Percentiles rank a stretch among this genome's conserved stretches.
Conservation (phyloP, 768 basidiomycete species). For the Ramaria rubella region DNA sequence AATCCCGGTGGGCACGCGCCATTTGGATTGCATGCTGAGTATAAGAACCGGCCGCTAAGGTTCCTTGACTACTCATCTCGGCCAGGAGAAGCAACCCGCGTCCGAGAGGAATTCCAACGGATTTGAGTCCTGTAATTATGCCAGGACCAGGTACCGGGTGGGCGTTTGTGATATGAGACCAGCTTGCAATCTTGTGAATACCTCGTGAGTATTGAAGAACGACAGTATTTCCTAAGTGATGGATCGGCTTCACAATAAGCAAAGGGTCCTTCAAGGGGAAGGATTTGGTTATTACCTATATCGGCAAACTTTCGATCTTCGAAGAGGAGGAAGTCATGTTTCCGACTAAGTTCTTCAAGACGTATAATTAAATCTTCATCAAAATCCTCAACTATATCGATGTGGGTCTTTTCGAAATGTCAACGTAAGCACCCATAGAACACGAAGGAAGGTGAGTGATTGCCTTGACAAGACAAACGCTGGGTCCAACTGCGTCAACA, state of each 20-base stretch:
- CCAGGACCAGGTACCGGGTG: slow-evolving; percentile 96
- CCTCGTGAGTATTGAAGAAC: slow-evolving; percentile 91
- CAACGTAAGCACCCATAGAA: slow-evolving; percentile 16
- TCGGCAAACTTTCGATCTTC: slow-evolving; percentile 99
- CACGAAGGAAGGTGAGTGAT: slow-evolving; percentile 13
- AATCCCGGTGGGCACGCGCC: slow-evolving; percentile 74
- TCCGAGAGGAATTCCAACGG: slow-evolving; percentile 76
- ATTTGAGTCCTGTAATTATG: slow-evolving; percentile 82
- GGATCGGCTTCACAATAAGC: slow-evolving; percentile 1
- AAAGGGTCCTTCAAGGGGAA: background rate
- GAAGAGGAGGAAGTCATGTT: slow-evolving; percentile 93
- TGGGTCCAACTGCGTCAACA: slow-evolving; percentile 82
- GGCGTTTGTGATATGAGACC: slow-evolving; percentile 97
- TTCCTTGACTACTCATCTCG: slow-evolving; percentile 92
- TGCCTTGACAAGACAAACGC: slow-evolving; percentile 93
- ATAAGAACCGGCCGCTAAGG: slow-evolving; percentile 77
- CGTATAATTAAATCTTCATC: slow-evolving; percentile 60
- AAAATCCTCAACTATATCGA: slow-evolving; percentile 94
- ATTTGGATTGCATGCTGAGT: slow-evolving; percentile 80
- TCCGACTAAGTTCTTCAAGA: slow-evolving; percentile 61
- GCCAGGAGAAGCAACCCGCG: slow-evolving; percentile 88
- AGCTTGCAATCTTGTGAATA: slow-evolving; percentile 86
- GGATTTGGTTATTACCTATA: slow-evolving; percentile 56
- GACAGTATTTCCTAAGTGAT: slow-evolving; percentile 82
- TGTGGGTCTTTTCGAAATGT: slow-evolving; percentile 68